These are phyloP conservation scores for Lodderomyces theae DNA, from an alignment of 1,139 yeast genomes.

Conservation along the genomic window DNA sequence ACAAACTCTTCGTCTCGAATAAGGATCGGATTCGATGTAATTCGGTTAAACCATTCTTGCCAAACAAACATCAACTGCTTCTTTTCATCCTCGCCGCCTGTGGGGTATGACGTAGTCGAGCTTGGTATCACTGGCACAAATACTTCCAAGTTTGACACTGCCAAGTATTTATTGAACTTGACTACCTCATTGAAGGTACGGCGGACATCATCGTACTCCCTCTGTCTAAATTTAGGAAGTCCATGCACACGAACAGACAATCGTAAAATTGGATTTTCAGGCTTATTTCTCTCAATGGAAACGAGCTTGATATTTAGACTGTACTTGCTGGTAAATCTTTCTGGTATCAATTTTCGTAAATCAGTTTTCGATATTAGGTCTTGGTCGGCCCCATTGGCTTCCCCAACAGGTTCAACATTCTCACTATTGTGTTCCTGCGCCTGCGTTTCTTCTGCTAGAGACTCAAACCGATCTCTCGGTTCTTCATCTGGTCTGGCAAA, in stretches of 20 bases:
- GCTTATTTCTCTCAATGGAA: slow-evolving; percentile 39
- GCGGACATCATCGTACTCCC: slow-evolving; percentile 68
- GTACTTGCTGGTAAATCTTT: slow-evolving; percentile 41
- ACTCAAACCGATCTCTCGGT: background rate
- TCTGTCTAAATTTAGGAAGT: slow-evolving; percentile 74
- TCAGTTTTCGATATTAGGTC: slow-evolving; percentile 29
- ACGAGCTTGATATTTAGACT: slow-evolving; percentile 27
- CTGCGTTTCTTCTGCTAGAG: background rate
- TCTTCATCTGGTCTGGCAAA: slow-evolving; percentile 37
- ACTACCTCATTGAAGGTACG: slow-evolving; percentile 78
- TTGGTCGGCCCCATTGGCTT: slow-evolving; percentile 4
- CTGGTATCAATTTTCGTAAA: slow-evolving; percentile 49
- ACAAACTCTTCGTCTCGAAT: slow-evolving; percentile 86
- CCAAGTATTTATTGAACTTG: slow-evolving; percentile 72
- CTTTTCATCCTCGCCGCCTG: slow-evolving; percentile 79
- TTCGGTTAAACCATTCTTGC: slow-evolving; percentile 85
- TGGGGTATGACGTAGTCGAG: slow-evolving; percentile 72
- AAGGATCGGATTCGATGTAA: slow-evolving; percentile 71
- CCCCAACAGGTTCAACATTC: slow-evolving; percentile 8
- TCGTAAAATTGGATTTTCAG: slow-evolving; percentile 44
- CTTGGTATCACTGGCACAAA: slow-evolving; percentile 88
- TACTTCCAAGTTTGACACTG: slow-evolving; percentile 82
- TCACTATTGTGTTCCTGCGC: slow-evolving; percentile 4
- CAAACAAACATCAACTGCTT: slow-evolving; percentile 55
- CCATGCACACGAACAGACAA: slow-evolving; percentile 45